Conservation (phyloP, 495 filamentous ascomycete genomes). For the Lepidopterella palustris region DNA sequence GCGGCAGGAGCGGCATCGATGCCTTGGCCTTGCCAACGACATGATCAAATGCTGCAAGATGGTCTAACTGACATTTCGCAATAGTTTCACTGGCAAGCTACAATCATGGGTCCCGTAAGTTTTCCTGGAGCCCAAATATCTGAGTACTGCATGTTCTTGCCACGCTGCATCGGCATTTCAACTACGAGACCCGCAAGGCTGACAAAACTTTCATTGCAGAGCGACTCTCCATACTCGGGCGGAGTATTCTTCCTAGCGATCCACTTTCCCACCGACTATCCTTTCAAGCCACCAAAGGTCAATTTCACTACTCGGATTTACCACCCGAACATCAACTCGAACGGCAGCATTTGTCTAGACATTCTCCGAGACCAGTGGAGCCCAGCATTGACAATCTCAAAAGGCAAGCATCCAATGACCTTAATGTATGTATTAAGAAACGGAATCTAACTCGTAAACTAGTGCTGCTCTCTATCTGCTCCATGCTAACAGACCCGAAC, state of each 20-base stretch:
- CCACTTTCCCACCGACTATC: conserved; percentile 99
- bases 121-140: not conserved
- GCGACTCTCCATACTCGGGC: conserved; percentile 92
- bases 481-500: conserved; percentile 99
- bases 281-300: conserved; percentile 99
- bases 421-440: not conserved
- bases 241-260: conserved; percentile 98
- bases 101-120: conserved; percentile 99
- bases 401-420: conserved; percentile 59
- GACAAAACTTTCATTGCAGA: conserved; percentile 42
- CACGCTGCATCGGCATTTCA: not conserved
- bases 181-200: conserved; percentile 1
- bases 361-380: conserved; percentile 99
- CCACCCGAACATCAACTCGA: conserved; percentile 99
- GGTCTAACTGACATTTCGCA: conserved; percentile 11
- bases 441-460: not conserved
- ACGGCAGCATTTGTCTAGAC: conserved; percentile 97
- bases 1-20: conserved; percentile 21
- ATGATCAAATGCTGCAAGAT: not conserved
- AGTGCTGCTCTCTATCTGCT: conserved; percentile 99
- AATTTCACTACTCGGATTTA: conserved; percentile 99
- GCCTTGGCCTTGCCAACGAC: not conserved
- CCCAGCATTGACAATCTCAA: conserved; percentile 95
- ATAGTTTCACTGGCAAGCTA: conserved; percentile 99
- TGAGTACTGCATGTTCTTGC: not conserved